Evolutionary conservation across 176 grass and related monocot species (phyloP).

Genomic region (Poa annua): DNA sequence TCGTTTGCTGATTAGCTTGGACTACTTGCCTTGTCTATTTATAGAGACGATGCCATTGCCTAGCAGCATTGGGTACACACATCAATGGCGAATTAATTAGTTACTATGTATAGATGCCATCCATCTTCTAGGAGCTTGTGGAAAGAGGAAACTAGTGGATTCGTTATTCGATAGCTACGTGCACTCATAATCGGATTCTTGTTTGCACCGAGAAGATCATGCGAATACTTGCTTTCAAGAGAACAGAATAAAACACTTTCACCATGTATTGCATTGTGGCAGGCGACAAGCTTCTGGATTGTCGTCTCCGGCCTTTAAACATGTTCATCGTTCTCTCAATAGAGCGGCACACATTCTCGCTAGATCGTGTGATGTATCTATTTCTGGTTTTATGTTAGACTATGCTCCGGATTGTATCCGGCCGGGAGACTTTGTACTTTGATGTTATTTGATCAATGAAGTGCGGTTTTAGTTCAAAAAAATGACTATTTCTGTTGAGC

Average conservation of each 20-base stretch:
- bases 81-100: not conserved
- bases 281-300: no score
- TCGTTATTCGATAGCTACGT: constrained; percentile 17
- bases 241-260: constrained; percentile 12
- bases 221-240: constrained; percentile 4
- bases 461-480: no score
- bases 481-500: no score
- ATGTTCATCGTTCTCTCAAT: no score
- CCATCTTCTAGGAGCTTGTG: constrained; percentile 13
- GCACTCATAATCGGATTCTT: not conserved
- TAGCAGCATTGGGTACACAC: not conserved
- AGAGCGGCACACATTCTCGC: no score
- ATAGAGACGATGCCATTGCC: not conserved
- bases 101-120: not conserved
- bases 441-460: no score
- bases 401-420: no score
- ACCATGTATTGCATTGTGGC: not conserved
- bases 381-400: no score
- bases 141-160: constrained; percentile 24
- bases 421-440: no score
- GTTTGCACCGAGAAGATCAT: not conserved
- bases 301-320: no score
- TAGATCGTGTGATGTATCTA: no score
- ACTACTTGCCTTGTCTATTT: constrained; percentile 28
- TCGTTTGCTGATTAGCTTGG: not conserved